Evolutionary conservation across 106 monocot species (phyloP).

Genomic region (Dendrobium nobile): DNA sequence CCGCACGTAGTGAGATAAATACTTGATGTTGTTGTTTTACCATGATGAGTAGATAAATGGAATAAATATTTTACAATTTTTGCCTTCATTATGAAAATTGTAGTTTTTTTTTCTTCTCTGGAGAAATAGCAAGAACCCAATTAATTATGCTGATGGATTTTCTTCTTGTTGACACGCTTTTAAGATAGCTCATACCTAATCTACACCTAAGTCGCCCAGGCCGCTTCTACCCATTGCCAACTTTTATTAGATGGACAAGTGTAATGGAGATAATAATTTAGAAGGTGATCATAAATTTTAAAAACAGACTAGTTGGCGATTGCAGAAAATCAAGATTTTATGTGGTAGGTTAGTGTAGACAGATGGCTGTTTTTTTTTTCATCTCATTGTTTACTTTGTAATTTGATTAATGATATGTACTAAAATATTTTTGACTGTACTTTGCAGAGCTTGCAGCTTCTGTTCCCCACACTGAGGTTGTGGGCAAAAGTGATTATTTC

Average conservation of each 20-base stretch:
- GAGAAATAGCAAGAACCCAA: neutral
- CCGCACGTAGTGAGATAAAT: too few relatives aligned
- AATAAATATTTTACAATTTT: neutral
- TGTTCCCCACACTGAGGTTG: slow-evolving; percentile 81
- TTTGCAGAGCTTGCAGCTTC: slow-evolving; percentile 81
- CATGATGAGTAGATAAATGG: neutral
- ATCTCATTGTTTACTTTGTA: neutral
- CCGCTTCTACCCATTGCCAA: neutral
- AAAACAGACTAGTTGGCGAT: neutral
- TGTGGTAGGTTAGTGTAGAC: neutral
- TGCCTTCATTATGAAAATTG: neutral
- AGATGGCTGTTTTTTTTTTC: neutral
- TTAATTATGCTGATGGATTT: neutral
- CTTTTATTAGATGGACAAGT: neutral
- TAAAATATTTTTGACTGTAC: neutral
- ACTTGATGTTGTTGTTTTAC: neutral
- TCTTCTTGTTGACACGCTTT: neutral
- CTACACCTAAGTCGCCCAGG: neutral
- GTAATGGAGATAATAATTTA: neutral
- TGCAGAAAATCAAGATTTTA: neutral
- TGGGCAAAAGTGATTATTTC: slow-evolving; percentile 92
- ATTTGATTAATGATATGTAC: neutral
- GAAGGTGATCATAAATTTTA: neutral
- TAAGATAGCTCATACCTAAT: neutral
- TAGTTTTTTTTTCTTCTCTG: neutral